phyloP scores from a whole-genome alignment of 148 eudicot species.

The Rhododendron kiyosumense region DNA sequence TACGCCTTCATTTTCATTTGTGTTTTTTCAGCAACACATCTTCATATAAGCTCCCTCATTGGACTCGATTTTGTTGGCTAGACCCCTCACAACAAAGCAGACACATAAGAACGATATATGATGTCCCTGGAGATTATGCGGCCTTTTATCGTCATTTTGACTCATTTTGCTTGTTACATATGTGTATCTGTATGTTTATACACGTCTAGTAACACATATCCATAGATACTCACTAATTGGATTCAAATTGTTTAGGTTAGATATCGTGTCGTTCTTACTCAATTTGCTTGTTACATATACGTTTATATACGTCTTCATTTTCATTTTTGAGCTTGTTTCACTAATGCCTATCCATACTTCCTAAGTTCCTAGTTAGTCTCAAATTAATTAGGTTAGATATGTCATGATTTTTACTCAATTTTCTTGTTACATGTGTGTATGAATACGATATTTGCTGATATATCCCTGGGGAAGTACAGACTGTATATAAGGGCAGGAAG shows the following conservation, averaged over 20 bases:
- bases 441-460: background rate
- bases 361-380: background rate
- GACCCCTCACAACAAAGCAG: too few species aligned
- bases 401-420: background rate
- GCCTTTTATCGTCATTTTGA: background rate
- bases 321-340: background rate
- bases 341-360: background rate
- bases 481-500: conserved; percentile 92
- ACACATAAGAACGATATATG: too few species aligned
- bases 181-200: background rate
- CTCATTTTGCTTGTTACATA: background rate
- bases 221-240: background rate
- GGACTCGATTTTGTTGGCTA: background rate
- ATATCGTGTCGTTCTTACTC: background rate
- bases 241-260: background rate
- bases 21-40: background rate
- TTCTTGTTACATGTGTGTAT: background rate
- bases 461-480: conserved; percentile 26
- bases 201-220: too few species aligned
- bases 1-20: background rate
- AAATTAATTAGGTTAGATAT: background rate
- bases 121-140: too few species aligned
- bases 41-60: background rate
- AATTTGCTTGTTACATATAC: background rate
- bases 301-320: background rate